Evolutionary conservation across 352 stramenopile species (phyloP).

Genomic region (Globisporangium cystogenes): DNA sequence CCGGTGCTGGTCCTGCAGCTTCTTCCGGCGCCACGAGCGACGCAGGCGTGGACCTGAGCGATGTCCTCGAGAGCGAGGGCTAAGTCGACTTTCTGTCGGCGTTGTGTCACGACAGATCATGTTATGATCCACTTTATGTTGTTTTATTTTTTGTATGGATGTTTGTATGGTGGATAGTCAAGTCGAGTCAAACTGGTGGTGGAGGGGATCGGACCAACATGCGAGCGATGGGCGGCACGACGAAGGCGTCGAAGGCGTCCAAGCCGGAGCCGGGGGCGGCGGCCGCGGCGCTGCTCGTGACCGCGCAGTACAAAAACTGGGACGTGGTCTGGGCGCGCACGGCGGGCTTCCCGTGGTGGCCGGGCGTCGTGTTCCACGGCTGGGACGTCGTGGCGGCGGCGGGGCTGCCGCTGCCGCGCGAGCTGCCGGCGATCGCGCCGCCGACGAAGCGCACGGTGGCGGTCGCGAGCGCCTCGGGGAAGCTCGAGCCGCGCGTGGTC

Average conservation of each 20-base stretch:
- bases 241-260: constrained; percentile 18
- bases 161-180: too few relatives aligned
- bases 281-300: constrained; percentile 27
- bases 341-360: constrained; percentile 70
- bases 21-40: too few relatives aligned
- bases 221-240: constrained; percentile 23
- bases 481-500: constrained; percentile 5
- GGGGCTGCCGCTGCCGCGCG: constrained; percentile 34
- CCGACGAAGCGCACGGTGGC: constrained; percentile 19
- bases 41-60: constrained; percentile 1
- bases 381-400: constrained; percentile 43
- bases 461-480: constrained; percentile 15
- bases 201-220: too few relatives aligned
- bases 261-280: constrained; percentile 17
- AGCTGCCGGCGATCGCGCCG: constrained; percentile 27
- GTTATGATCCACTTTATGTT: too few relatives aligned
- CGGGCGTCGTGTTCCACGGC: constrained; percentile 62
- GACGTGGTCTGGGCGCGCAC: constrained; percentile 81
- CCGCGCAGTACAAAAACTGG: constrained; percentile 58
- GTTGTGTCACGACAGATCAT: too few relatives aligned
- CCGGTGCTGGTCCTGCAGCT: not conserved
- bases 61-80: too few relatives aligned
- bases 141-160: too few relatives aligned
- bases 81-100: too few relatives aligned
- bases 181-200: too few relatives aligned